Evolutionary conservation across 2,329 filamentous ascomycete species (phyloP), one percentile per base, ranked within the genome.

Genomic region (Neonectria punicea): DNA sequence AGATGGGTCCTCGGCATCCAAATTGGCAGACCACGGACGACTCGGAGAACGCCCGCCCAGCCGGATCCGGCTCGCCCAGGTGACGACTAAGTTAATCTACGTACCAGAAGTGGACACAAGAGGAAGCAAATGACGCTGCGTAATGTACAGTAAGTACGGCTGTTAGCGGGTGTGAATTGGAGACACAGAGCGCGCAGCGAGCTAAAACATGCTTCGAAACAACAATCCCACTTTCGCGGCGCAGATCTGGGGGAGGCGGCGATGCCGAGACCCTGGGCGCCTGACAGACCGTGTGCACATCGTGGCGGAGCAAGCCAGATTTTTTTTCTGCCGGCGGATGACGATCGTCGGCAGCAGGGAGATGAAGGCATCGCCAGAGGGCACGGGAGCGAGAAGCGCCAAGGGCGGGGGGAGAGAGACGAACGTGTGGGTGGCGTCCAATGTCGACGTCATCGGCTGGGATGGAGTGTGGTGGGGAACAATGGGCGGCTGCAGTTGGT

Each of bases 361-460:
- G 30, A 44, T 67, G 65, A 67, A 55, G 65, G 57, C 54, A 65
- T 67, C 65, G 58, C 53, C 57, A 67, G 49, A 53, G 25, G n/a
- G 53, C 50, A 32, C 39, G 56, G 61, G 53, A 41, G 61, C 28
- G 22, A 63, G 49, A 47, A 53, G 44, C 46, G 25, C 54, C 60
- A 51, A 58, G 22, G 36, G 22, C 25, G 36, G 36, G 22, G 32
- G 36, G 32, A 8, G 22, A 13, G 28, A n/a, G n/a, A 55, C 41
- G 28, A 30, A 34, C 47, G 9, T 51, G n/a, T 18, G 32, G 41
- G 60, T 63, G 61, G 54, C 61, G 54, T 57, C 43, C n/a, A 43
- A 10, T 43, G 30, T 59, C 34, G 56, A 64, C 61, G 61, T 64
- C 61, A 64, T 64, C 56, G 44, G 56, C 51, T 51, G 50, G 53